Evolutionary conservation across 257 asterid genomes (phyloP), one percentile per base, ranked within the genome.

Genomic region (Jacaranda copaia): DNA sequence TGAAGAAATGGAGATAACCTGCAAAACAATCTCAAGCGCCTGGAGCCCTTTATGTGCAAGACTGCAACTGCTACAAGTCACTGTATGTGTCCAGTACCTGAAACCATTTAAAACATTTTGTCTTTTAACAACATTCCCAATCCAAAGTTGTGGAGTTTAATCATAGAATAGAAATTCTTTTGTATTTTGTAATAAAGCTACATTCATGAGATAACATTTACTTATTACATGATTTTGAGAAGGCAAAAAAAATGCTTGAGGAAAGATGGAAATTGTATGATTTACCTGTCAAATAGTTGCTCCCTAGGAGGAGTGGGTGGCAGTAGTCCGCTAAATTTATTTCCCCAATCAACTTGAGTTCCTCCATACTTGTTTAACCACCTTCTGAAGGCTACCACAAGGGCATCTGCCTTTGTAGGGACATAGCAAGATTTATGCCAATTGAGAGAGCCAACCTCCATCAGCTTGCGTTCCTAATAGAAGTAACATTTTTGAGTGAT

Each of bases 61-160:
- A 32, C 77, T 92, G 89, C 98, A 93, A 63, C 97, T 95, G 58
- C 86, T 84, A 74, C 98, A 95, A 14, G 15, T 87, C 81, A 88
- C 89, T 1, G 93, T 88, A 66, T 95, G 98, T 5, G 84, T 72
- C 99, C 96, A 88, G 71, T 93, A 93, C 90, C 99, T 93, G 89
- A 74, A 79, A 65, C 42, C 48, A 65, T 63, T 36, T 6, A 6
- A 6, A 14, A 61, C 36, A 63, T 4, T 11, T 13, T n/a, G 57
- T 16, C 61, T 55, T 55, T 55, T 2, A 55, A 55, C 16, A 7
- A 11, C 5, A 70, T n/a, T 1, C 3, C 32, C 32, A 25, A 2
- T 25, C 32, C 32, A 25, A 25, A 25, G 1, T 25, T 25, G 1
- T 25, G 1, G 32, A 25, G 32, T 25, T 25, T 16, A 16, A 9